phyloP scores from a whole-genome alignment of 75 land plant genomes.

The Pinus albicaulis region DNA sequence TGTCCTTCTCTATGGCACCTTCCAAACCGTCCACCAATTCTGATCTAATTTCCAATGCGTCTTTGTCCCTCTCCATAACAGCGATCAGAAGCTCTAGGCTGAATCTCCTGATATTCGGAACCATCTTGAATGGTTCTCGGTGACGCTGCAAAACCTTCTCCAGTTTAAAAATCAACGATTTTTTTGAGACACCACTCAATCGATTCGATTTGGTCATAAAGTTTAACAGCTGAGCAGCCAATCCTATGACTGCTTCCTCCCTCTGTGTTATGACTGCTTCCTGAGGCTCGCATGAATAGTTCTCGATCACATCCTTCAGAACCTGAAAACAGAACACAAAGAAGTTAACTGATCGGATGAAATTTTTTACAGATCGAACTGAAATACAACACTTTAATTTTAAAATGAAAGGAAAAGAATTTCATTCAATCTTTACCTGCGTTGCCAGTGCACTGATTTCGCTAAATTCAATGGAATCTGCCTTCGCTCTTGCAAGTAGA shows the following conservation, averaged over 20 bases:
- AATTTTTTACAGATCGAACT: no score
- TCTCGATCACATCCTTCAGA: not conserved
- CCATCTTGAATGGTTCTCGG: not conserved
- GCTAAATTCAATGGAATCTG: constrained; percentile 19
- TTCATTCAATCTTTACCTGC: fast-evolving
- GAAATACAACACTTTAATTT: no score
- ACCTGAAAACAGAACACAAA: not conserved
- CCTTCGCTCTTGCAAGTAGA: not conserved
- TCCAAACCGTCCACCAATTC: no score
- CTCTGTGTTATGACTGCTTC: constrained; percentile 21
- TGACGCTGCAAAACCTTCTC: not conserved
- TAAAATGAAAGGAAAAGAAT: no score
- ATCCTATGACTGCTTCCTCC: not conserved
- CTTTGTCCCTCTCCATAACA: no score
- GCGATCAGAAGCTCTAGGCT: not conserved
- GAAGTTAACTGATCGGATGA: no score
- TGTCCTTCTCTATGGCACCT: no score
- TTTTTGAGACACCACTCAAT: constrained; percentile 18
- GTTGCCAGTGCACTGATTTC: constrained; percentile 15
- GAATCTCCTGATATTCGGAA: not conserved
- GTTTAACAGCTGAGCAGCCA: not conserved
- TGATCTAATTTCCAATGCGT: no score
- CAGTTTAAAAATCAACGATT: constrained; percentile 9
- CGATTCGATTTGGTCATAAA: constrained; percentile 9
- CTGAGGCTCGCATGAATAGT: no score